A percentile compares a stretch with the other conserved stretches of the same genome.
These are phyloP conservation scores for Spinacia oleracea DNA, from an alignment of 179 eudicot species.

Conservation along the genomic window DNA sequence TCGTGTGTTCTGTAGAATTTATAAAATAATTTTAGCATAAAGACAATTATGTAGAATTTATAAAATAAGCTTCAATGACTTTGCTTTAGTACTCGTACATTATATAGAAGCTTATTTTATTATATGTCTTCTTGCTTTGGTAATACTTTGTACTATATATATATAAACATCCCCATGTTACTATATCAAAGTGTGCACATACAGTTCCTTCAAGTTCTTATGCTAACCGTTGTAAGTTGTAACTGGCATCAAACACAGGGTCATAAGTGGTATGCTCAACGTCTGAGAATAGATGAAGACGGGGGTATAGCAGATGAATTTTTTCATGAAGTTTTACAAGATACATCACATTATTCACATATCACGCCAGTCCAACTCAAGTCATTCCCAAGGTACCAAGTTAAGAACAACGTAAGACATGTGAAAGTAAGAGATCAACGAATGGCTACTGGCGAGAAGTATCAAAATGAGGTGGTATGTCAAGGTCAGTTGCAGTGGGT, in stretches of 20 bases:
- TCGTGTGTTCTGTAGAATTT: no score
- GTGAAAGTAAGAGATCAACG: constrained; percentile 55
- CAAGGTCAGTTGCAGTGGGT: constrained; percentile 63
- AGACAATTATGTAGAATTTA: no score
- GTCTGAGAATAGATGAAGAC: constrained; percentile 80
- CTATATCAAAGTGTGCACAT: not conserved
- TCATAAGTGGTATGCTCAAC: constrained; percentile 74
- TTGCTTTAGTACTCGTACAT: no score
- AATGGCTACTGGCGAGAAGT: constrained; percentile 48
- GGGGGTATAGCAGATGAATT: constrained; percentile 95
- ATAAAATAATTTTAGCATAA: no score
- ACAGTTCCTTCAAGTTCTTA: not conserved
- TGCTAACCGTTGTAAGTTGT: not conserved
- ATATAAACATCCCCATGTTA: no score
- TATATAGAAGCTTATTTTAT: no score
- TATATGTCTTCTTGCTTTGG: no score
- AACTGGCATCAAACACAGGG: constrained; percentile 46
- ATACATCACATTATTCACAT: constrained; percentile 16
- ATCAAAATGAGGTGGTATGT: constrained; percentile 55
- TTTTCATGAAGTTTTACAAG: constrained; percentile 50
- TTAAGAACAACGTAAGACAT: constrained; percentile 40
- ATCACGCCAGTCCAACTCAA: constrained; percentile 30
- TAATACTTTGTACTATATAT: no score
- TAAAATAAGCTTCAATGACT: no score
- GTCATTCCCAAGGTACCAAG: constrained; percentile 52